Evolutionary conservation across 2,329 filamentous ascomycete species (phyloP), one percentile per base, ranked within the genome.

Genomic region (Xylaria sp.): DNA sequence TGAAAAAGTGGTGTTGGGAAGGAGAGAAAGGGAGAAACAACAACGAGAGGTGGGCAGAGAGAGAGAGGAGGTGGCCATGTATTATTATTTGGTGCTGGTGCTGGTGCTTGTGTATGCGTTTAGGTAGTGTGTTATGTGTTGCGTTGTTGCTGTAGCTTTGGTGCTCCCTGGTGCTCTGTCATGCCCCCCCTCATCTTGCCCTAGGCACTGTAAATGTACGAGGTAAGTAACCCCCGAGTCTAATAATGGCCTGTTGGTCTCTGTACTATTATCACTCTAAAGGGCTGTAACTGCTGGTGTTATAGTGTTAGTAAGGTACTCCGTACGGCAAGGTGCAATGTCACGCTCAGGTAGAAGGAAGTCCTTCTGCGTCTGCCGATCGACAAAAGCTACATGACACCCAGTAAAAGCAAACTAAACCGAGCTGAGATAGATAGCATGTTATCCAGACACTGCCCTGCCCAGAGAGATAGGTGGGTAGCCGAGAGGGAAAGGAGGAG

Each of bases 1-100:
- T 44, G 37, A 69, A 51, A 18, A 29, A 25, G 44, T 57, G 66
- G 58, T 71, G 66, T 60, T 72, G 69, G 64, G 54, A 64, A 57
- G 69, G 58, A 65, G 66, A 66, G 62, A 70, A 48, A 53, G 60
- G 66, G 55, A 58, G 58, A 63, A 47, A 59, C 9, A 71, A 27
- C 60, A 35, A 37, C 62, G 50, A 27, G 70, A 71, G 35, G 64
- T 35, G 61, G 63, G 48, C 40, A 42, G 40, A 42, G 35, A 40
- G 67, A 42, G 58, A 51, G 72, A 58, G 65, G 70, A 65, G 69
- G 60, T 63, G 64, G 37, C 59, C 50, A 21, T 61, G 61, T 65
- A 35, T 51, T 37, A n/a, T 64, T 68, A 37, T 16, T 44, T 25
- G 55, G 55, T 29, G 55, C n/a, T 40, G 57, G n/a, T n/a, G n/a